phyloP scores from a whole-genome alignment of 2,329 filamentous ascomycete genomes.

The Eutypa lata region DNA sequence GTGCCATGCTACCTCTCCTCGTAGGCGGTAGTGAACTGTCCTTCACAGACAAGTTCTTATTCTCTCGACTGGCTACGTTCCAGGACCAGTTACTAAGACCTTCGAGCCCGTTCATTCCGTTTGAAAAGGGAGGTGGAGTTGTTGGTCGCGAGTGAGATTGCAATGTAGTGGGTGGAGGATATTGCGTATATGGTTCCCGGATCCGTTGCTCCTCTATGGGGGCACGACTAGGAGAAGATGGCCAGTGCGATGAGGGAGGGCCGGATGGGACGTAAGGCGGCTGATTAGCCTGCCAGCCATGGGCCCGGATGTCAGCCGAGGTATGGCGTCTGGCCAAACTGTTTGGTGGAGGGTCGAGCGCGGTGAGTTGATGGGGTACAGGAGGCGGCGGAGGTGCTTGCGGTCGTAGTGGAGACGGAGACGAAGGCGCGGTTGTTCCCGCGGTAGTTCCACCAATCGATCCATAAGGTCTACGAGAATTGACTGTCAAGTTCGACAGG shows the following conservation, averaged over 20 bases:
- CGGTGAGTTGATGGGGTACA: conserved; percentile 59
- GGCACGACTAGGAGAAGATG: conserved; percentile 50
- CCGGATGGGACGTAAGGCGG: conserved; percentile 67
- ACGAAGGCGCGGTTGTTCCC: conserved; percentile 64
- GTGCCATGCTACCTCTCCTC: conserved; percentile 58
- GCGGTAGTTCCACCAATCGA: conserved; percentile 70
- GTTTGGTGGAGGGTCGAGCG: conserved; percentile 60
- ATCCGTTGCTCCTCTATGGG: conserved; percentile 52
- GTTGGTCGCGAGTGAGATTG: conserved; percentile 51
- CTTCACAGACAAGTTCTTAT: conserved; percentile 47
- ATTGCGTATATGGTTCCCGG: conserved; percentile 55
- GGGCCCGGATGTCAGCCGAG: conserved; percentile 89
- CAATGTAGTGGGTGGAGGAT: conserved; percentile 39
- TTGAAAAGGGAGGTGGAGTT: conserved; percentile 51
- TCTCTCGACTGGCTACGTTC: conserved; percentile 49
- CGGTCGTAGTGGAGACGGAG: conserved; percentile 70
- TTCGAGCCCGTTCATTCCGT: conserved; percentile 48
- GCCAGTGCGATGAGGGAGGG: conserved; percentile 48
- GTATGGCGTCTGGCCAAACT: conserved; percentile 84
- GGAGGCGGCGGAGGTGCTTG: conserved; percentile 61
- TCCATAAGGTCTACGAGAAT: conserved; percentile 75
- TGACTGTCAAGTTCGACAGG: conserved; percentile 74
- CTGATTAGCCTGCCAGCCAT: conserved; percentile 67
- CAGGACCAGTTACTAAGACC: conserved; percentile 50
- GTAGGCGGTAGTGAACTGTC: conserved; percentile 57